A percentile compares a stretch with the other conserved stretches of the same genome.
Conservation (phyloP, 441 rosid genomes). For the Adansonia madagascariensis region DNA sequence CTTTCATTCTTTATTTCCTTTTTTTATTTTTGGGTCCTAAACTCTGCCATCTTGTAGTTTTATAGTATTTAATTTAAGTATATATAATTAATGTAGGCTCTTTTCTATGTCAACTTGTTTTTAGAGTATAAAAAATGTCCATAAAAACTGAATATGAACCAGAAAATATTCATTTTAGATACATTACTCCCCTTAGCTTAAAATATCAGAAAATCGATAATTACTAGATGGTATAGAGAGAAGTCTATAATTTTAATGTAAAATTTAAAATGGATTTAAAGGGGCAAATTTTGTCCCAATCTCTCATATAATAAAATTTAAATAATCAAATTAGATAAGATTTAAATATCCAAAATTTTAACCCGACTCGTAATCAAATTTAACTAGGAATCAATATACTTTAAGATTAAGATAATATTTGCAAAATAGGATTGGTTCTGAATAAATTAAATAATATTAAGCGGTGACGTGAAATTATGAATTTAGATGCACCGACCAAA, state of each 20-base stretch:
- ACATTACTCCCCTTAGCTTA: too few species aligned
- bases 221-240: too few species aligned
- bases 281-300: too few species aligned
- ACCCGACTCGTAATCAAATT: background rate
- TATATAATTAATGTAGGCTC: background rate
- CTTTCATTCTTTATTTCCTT: background rate
- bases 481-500: slow-evolving; percentile 17
- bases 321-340: too few species aligned
- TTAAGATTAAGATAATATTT: background rate
- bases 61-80: background rate
- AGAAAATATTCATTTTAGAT: too few species aligned
- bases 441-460: background rate
- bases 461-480: background rate
- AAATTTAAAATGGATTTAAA: too few species aligned
- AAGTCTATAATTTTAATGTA: too few species aligned
- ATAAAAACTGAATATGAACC: background rate
- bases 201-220: too few species aligned
- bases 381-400: background rate
- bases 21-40: background rate
- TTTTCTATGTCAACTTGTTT: background rate
- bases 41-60: background rate
- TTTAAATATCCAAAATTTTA: background rate
- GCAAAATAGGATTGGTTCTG: background rate
- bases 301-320: too few species aligned
- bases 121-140: background rate